A percentile compares a stretch with the other conserved stretches of the same genome.
These are phyloP conservation scores for Cladorrhinum sp. DNA, from an alignment of 2,329 filamentous ascomycete species.

Conservation along the genomic window DNA sequence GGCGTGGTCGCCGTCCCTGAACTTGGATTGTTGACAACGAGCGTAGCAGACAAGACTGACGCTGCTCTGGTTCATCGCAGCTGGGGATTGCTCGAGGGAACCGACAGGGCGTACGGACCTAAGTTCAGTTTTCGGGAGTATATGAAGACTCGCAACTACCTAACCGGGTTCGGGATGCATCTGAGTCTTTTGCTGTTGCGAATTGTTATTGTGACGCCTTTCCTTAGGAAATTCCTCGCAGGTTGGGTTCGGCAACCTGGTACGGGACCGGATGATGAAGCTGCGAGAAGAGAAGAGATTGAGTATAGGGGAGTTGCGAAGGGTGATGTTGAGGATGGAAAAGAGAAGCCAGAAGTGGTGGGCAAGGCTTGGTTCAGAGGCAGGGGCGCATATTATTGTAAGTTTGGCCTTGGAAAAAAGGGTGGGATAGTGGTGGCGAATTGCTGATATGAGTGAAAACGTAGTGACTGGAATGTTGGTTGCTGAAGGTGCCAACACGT, in stretches of 20 bases:
- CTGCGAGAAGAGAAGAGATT: conserved; percentile 55
- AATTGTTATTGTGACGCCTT: conserved; percentile 45
- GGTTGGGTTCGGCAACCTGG: conserved; percentile 51
- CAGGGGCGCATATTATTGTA: conserved; percentile 59
- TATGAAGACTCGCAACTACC: conserved; percentile 47
- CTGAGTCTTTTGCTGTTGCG: conserved; percentile 43
- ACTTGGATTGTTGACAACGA: conserved; percentile 56
- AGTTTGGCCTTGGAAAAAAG: conserved; percentile 35
- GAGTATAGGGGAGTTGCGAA: conserved; percentile 62
- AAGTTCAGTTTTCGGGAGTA: conserved; percentile 59
- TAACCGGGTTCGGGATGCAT: conserved; percentile 39
- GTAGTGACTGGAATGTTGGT: conserved; percentile 64
- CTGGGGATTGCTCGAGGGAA: conserved; percentile 56
- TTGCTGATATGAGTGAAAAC: conserved; percentile 12
- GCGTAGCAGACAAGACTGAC: conserved; percentile 49
- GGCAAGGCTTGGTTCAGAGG: conserved; percentile 56
- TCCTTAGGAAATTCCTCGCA: conserved; percentile 44
- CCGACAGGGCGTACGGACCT: conserved; percentile 54
- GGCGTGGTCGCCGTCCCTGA: conserved; percentile 48
- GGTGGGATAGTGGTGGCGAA: not conserved
- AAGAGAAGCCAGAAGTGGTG: conserved; percentile 47
- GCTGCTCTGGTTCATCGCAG: conserved; percentile 55
- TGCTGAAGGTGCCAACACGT: conserved; percentile 60
- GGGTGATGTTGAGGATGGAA: conserved; percentile 46
- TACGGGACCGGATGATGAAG: conserved; percentile 51